Conservation (phyloP, 768 basidiomycete species). For the Pisolithus tinctorius region DNA sequence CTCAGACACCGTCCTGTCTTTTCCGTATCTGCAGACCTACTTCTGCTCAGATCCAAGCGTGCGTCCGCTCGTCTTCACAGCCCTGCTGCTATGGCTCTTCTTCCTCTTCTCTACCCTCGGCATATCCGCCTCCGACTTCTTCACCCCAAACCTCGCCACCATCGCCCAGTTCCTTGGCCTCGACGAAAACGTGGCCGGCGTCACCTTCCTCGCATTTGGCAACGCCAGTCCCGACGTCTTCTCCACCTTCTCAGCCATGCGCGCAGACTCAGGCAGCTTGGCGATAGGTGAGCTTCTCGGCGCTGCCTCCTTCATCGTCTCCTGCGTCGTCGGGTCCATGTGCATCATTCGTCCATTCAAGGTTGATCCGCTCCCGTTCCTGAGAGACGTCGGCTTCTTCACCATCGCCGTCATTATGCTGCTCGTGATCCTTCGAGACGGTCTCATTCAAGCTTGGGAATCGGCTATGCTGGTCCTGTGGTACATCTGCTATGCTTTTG, state of each 20-base stretch:
- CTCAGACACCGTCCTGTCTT: slow-evolving; percentile 58
- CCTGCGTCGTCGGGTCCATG: slow-evolving; percentile 97
- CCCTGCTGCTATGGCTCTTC: slow-evolving; percentile 68
- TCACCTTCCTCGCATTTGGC: slow-evolving; percentile 95
- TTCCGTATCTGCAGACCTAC: slow-evolving; percentile 64
- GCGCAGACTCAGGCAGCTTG: slow-evolving; percentile 73
- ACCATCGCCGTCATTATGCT: slow-evolving; percentile 74
- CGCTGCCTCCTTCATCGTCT: slow-evolving; percentile 92
- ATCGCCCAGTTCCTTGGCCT: slow-evolving; percentile 80
- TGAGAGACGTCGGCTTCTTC: slow-evolving; percentile 95
- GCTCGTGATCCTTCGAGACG: slow-evolving; percentile 72
- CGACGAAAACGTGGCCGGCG: slow-evolving; percentile 91
- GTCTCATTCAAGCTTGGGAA: slow-evolving; percentile 65
- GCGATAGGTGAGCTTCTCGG: slow-evolving; percentile 95
- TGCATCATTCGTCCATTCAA: slow-evolving; percentile 93
- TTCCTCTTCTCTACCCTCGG: slow-evolving; percentile 97
- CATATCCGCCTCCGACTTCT: slow-evolving; percentile 94
- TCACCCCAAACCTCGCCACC: slow-evolving; percentile 92
- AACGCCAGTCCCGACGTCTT: slow-evolving; percentile 97
- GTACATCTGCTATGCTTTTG: slow-evolving; percentile 70
- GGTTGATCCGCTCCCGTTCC: slow-evolving; percentile 72
- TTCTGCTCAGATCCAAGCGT: slow-evolving; percentile 55
- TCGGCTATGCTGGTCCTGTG: slow-evolving; percentile 61
- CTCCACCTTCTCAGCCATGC: slow-evolving; percentile 92
- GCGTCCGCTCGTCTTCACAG: slow-evolving; percentile 56